Percentiles rank a stretch among this genome's conserved stretches.
phyloP scores from a whole-genome alignment of 2,329 filamentous ascomycete genomes.

The Cladosporium sphaerospermum region DNA sequence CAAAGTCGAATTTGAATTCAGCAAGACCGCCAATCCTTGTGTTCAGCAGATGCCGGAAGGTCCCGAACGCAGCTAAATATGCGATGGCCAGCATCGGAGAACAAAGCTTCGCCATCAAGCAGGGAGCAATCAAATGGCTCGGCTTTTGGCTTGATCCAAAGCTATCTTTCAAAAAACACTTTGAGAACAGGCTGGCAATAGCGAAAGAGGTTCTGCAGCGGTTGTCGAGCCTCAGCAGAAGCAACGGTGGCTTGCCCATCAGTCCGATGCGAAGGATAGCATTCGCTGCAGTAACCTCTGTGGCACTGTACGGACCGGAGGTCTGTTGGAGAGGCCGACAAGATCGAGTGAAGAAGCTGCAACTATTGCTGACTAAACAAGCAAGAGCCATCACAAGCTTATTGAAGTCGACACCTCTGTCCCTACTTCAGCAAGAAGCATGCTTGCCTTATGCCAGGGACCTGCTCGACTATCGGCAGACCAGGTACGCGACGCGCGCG shows the following conservation, averaged over 20 bases:
- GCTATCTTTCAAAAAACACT: background rate
- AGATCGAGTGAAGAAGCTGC: background rate
- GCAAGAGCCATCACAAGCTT: background rate
- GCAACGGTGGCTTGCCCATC: background rate
- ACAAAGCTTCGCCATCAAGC: background rate
- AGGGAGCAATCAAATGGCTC: background rate
- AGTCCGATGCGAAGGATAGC: background rate
- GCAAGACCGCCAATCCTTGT: background rate
- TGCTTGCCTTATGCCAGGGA: background rate
- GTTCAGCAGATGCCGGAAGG: background rate
- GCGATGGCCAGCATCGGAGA: background rate
- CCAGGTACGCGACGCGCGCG: background rate
- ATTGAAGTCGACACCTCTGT: background rate
- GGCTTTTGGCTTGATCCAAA: background rate
- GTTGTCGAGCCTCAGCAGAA: background rate
- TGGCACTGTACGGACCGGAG: background rate
- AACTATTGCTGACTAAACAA: background rate
- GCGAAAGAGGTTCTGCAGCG: background rate
- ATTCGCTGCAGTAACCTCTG: background rate
- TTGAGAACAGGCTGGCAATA: background rate
- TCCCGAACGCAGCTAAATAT: background rate
- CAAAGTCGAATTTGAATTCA: background rate
- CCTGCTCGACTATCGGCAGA: background rate
- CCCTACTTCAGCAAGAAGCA: background rate
- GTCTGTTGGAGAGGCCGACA: background rate